phyloP scores from a whole-genome alignment of 169 alveolate species.

The Plasmodium falciparum region DNA sequence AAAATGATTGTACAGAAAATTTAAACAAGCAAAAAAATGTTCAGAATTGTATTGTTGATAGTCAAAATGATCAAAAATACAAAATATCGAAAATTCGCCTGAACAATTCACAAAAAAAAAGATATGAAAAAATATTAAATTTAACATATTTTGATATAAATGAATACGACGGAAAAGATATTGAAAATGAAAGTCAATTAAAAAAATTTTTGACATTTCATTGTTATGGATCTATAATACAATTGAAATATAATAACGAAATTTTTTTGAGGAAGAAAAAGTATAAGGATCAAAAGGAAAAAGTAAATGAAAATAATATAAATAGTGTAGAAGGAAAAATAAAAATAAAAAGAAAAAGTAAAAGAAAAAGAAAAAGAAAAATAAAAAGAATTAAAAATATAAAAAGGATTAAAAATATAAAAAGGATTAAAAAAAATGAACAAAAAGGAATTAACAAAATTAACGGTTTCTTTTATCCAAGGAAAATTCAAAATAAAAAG shows the following conservation, averaged over 20 bases:
- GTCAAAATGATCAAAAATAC: background rate
- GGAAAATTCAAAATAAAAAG: no score
- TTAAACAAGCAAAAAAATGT: background rate
- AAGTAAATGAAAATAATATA: background rate
- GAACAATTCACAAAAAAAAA: constrained; percentile 24
- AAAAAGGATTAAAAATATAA: background rate
- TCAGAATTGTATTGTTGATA: background rate
- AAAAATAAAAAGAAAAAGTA: background rate
- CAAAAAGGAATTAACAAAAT: background rate
- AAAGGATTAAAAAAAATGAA: background rate
- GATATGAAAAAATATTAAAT: constrained; percentile 18
- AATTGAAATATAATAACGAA: constrained; percentile 51
- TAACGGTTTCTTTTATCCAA: background rate
- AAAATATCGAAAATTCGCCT: background rate
- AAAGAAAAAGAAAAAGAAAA: background rate
- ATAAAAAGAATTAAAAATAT: no score
- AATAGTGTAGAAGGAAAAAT: background rate
- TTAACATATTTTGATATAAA: constrained; percentile 31
- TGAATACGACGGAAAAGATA: constrained; percentile 10
- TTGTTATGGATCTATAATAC: constrained; percentile 66
- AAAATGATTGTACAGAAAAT: background rate
- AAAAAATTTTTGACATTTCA: constrained; percentile 25
- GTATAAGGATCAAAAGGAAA: background rate
- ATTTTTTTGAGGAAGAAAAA: constrained; percentile 8
- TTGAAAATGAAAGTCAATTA: constrained; percentile 8